Conservation (phyloP, 305 asterid genomes). For the Solanum hybrid region DNA sequence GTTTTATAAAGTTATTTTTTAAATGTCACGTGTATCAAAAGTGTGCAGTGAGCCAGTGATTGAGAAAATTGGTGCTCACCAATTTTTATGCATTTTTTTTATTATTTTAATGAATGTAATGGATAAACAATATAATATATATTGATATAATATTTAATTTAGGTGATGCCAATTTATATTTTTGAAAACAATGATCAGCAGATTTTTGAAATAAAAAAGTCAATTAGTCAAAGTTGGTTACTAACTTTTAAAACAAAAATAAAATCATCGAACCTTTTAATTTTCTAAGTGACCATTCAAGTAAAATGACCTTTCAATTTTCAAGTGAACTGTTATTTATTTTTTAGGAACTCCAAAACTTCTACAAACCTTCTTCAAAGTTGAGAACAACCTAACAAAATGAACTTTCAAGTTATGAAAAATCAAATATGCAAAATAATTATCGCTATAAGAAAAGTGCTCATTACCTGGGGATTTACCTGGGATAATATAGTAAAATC, state of each 20-base stretch:
- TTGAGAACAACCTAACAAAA: background rate
- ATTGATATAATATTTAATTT: background rate
- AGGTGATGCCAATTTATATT: background rate
- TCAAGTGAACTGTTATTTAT: background rate
- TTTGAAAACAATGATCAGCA: background rate
- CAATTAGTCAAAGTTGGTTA: background rate
- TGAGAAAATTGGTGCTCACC: background rate
- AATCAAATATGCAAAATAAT: background rate
- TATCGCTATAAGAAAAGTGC: too few relatives aligned
- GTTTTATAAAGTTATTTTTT: too few relatives aligned
- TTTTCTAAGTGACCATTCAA: background rate
- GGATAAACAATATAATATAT: background rate
- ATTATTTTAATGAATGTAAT: background rate
- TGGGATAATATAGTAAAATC: too few relatives aligned
- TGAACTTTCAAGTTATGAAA: background rate
- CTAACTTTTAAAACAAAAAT: background rate
- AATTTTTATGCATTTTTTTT: background rate
- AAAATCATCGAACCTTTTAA: background rate
- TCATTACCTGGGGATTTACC: too few relatives aligned
- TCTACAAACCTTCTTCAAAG: background rate
- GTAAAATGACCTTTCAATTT: background rate
- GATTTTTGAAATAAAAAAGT: too few relatives aligned
- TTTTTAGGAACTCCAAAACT: background rate
- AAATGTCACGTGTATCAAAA: background rate
- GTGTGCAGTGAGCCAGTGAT: background rate